phyloP scores from a whole-genome alignment of 2,329 filamentous ascomycete species.

The Phoma sp. region DNA sequence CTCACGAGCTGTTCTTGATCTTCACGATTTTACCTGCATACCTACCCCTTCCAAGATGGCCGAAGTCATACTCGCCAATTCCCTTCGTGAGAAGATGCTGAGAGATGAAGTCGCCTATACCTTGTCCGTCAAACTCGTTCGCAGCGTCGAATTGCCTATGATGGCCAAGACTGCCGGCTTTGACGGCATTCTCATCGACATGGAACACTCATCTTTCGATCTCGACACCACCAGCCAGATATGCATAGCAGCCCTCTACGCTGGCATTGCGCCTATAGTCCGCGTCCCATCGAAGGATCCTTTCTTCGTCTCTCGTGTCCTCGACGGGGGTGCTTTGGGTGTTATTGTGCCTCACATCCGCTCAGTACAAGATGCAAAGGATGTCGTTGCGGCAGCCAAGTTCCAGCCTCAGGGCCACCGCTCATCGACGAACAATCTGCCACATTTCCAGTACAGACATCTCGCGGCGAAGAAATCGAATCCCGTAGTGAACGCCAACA shows the following conservation, averaged over 20 bases:
- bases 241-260: slow-evolving; percentile 50
- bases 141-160: slow-evolving; percentile 48
- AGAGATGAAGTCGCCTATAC: slow-evolving; percentile 40
- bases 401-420: slow-evolving; percentile 50
- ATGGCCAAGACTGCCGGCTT: slow-evolving; percentile 55
- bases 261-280: slow-evolving; percentile 53
- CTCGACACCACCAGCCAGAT: slow-evolving; percentile 49
- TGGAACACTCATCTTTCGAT: slow-evolving; percentile 54
- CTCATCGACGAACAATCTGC: slow-evolving; percentile 48
- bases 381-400: slow-evolving; percentile 49
- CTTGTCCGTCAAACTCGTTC: slow-evolving; percentile 44
- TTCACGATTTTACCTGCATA: neutral
- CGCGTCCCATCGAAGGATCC: slow-evolving; percentile 51
- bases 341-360: slow-evolving; percentile 54
- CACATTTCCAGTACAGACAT: slow-evolving; percentile 47
- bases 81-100: slow-evolving; percentile 40
- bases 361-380: slow-evolving; percentile 47
- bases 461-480: no score
- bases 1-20: no score
- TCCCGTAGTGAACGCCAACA: no score
- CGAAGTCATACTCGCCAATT: slow-evolving; percentile 33
- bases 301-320: slow-evolving; percentile 49
- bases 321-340: slow-evolving; percentile 53
- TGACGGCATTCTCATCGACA: slow-evolving; percentile 55
- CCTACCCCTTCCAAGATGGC: slow-evolving; percentile 9